Evolutionary conservation across 2,329 filamentous ascomycete species (phyloP).

Genomic region (Fusarium sp.): DNA sequence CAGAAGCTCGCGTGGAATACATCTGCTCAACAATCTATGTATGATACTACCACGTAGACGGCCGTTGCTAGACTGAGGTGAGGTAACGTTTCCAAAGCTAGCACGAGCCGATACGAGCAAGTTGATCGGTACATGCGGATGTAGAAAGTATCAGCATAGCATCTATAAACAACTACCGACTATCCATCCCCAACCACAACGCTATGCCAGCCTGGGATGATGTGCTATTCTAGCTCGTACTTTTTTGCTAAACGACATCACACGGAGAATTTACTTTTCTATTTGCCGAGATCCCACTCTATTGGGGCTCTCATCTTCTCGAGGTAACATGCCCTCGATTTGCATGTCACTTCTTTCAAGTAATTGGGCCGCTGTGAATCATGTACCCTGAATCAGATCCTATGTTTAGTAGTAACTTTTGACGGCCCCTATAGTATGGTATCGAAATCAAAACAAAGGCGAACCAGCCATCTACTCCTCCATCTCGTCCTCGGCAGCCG

Average conservation of each 20-base stretch:
- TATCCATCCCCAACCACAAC: no score
- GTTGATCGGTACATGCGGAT: no score
- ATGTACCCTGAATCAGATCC: slow-evolving; percentile 25
- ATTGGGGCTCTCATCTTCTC: background rate
- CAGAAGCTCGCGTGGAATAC: slow-evolving; percentile 2
- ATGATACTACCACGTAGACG: background rate
- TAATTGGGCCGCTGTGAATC: background rate
- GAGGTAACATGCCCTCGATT: background rate
- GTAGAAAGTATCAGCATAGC: no score
- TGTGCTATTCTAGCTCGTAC: background rate
- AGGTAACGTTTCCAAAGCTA: slow-evolving; percentile 22
- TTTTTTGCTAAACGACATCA: background rate
- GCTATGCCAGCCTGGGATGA: slow-evolving; percentile 10
- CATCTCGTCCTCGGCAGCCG: slow-evolving; percentile 46
- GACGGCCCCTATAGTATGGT: slow-evolving; percentile 34
- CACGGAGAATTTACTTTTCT: no score
- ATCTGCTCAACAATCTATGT: background rate
- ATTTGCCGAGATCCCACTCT: slow-evolving; percentile 23
- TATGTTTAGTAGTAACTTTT: slow-evolving; percentile 38
- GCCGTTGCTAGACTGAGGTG: background rate
- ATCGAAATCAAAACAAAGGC: slow-evolving; percentile 36
- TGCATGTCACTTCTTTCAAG: background rate
- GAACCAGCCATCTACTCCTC: slow-evolving; percentile 42
- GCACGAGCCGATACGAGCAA: slow-evolving; percentile 3
- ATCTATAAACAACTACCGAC: no score